Evolutionary conservation across 73 alveolate species (phyloP), one percentile per base, ranked within the genome.

Genomic region (Blepharisma stoltei): DNA sequence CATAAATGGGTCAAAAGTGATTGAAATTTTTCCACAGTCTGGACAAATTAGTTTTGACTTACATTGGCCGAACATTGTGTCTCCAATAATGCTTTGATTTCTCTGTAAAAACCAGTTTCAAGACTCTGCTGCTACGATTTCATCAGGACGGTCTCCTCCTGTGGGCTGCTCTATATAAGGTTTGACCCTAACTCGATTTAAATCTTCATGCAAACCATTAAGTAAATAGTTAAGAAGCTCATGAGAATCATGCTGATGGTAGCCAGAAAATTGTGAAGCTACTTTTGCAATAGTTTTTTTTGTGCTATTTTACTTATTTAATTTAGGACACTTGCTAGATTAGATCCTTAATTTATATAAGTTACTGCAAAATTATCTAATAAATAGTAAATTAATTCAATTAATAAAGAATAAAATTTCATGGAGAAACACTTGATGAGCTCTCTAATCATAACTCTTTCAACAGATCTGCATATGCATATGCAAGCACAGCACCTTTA

Each of bases 171-270:
- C 97, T 7, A 83, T 97, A 88, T 85, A 90, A 68, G 92, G 98
- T 92, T 92, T 90, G 73, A 82, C 68, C 81, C 82, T 82, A 48
- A 92, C 95, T 88, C 94, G 77, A 81, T 95, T 94, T 38, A 94
- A 85, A 73, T 96, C 99, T 79, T 96, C 99, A 84, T 96, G 98
- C 20, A 96, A 78, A 73, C 91, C 89, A 90, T 94, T 98, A 54
- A 96, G 90, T 80, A 96, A 83, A 80, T 86, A 95, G 70, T 83
- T 86, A 53, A 96, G 79, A 73, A 96, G 84, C 83, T 94, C 99
- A 79, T 92, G 67, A 32, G 95, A 84, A 68, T 93, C 98, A 65
- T 93, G 96, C 81, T 93, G 85, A 9, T 81, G 54, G 48, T 85
- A 80, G 6, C 97, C 98, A 25, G 76, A 55, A 70, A 93, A 93